Evolutionary conservation across 345 rosid species (phyloP), one percentile per base, ranked within the genome.

Genomic region (Ceriops zippeliana): DNA sequence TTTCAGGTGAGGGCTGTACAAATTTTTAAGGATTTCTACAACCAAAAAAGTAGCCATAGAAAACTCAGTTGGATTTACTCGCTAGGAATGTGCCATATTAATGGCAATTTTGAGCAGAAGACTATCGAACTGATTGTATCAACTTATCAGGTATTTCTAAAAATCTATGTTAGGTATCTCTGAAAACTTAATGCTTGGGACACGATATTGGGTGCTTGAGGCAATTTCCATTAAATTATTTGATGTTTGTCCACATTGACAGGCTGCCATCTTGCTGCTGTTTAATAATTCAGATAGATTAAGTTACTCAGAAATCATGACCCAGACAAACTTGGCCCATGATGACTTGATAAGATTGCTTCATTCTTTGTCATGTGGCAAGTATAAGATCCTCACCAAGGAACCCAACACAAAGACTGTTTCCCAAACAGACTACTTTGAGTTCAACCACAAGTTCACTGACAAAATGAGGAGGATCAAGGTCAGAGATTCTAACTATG

Each of bases 401-500:
- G 68, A 71, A 42, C 73, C 79, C n/a, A 62, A 35, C 17, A 65
- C 72, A 22, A 76, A 67, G 69, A 71, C 47, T 11, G 63, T 76
- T 62, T 61, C 72, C 24, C 73, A 56, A 20, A 53, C 68, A 4
- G 75, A 76, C 28, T 19, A 13, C 68, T 76, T 76, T 34, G 80
- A 67, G 61, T 65, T 62, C 59, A 77, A 77, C 64, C 53, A 28
- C 69, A 96, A 87, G 79, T 96, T 96, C 76, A 86, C 88, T 0
- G 95, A 96, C 73, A 83, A 86, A 78, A 81, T 92, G 99, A 83
- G 96, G 84, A 90, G 98, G 83, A 92, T 96, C 63, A 92, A 92
- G 97, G 99, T 92, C 16, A 63, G 73, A 37, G 24, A 76, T 54
- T 59, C 37, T 60, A 24, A 15, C 59, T 11, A 24, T 24, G 2